Base-by-base conservation (phyloP, 2,329 filamentous ascomycete species). In the Pseudogymnoascus sp. region DNA sequence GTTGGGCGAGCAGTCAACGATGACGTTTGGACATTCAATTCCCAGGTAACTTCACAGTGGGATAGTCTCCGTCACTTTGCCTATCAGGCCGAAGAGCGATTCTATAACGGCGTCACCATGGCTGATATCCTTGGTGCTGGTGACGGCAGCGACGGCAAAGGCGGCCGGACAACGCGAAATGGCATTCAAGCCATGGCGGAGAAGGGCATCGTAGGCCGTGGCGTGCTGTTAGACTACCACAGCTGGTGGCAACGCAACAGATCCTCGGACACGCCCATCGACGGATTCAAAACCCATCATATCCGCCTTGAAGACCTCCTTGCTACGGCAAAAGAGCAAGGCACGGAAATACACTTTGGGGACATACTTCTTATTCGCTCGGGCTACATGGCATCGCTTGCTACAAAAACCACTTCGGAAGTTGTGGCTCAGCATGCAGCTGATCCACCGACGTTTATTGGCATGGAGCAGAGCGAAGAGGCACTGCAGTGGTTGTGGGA, bases 11-110 rank as follows among this genome's bases (percentile, higher is more conserved):
- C 76, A 5, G 79, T 86, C 35, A 85, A 87, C 68, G 84, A 86
- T 68, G 83, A 86, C 69, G 71, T 80, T n/a, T 80, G 81, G 77
- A 77, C 76, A 1, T 82, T 84, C 67, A 85, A 85, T 70, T 78
- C 81, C 1, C 81, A 84, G 70, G 75, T 76, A 6, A 80, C 78
- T 57, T 79, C 76, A 59, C 81, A 84, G 68, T 84, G 80, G 80
- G 81, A 83, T 63, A 79, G 80, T 0, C 67, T 81, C n/a, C 74
- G 80, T 11, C 79, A 81, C 65, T 81, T 77, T 61, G 79, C 68
- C 14, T 81, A 80, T 63, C 77, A 80, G 67, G 74, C 76, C 54
- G 78, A 79, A 65, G 58, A 65, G 43, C 63, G 66, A 25, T 75
- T 74, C 65, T 74, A 74, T 62, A 72, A 71, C 61, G 72, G 71